A percentile compares a stretch with the other conserved stretches of the same genome.
Evolutionary conservation across 148 eudicot species (phyloP).

Genomic region (Fagopyrum homotropicum): DNA sequence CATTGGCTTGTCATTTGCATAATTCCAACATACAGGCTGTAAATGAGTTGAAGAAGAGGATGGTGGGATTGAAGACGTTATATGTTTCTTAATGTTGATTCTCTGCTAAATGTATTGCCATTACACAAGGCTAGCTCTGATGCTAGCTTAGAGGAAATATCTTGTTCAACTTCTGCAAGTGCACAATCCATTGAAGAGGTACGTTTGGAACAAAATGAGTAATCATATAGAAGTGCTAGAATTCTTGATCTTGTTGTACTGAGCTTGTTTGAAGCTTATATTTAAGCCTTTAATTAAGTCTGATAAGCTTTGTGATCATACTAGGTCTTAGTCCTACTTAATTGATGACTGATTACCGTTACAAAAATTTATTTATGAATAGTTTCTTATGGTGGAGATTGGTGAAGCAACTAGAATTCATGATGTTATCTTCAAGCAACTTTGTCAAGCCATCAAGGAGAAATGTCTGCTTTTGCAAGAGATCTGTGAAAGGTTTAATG

Average conservation of each 20-base stretch:
- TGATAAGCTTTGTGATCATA: not conserved
- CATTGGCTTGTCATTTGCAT: not conserved
- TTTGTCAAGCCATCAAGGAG: constrained; percentile 72
- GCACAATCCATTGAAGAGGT: constrained; percentile 58
- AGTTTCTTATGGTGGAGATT: constrained; percentile 67
- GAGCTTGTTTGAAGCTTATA: not conserved
- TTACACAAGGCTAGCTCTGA: constrained; percentile 71
- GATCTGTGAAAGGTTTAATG: constrained; percentile 75
- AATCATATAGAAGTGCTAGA: not conserved
- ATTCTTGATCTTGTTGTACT: not conserved
- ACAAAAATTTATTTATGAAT: not conserved
- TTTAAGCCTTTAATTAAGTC: not conserved
- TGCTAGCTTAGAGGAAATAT: constrained; percentile 78
- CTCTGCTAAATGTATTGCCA: constrained; percentile 79
- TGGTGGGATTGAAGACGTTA: constrained; percentile 46
- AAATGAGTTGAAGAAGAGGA: constrained; percentile 62
- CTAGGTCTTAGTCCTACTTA: not conserved
- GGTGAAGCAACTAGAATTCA: constrained; percentile 52
- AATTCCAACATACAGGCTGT: constrained; percentile 37
- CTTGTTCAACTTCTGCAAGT: constrained; percentile 52
- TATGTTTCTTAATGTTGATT: constrained; percentile 82
- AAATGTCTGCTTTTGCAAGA: constrained; percentile 75
- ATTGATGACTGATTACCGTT: not conserved
- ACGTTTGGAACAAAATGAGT: constrained; percentile 16
- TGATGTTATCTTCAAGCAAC: constrained; percentile 77